Percentiles rank a stretch among this genome's conserved stretches.
Conservation (phyloP, 495 filamentous ascomycete genomes). For the Terfezia claveryi region DNA sequence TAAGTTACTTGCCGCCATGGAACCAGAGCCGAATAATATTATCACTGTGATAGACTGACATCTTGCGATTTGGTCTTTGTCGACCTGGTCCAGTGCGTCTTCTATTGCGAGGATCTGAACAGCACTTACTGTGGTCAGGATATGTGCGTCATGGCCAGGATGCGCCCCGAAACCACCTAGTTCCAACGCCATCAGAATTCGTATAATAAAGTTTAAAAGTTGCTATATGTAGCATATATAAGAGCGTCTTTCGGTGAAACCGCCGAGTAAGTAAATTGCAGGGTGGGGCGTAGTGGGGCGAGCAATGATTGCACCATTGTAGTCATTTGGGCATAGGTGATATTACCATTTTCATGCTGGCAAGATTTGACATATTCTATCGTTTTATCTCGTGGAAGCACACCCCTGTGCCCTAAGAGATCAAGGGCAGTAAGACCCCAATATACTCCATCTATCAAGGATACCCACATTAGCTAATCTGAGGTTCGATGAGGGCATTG, state of each 20-base stretch:
- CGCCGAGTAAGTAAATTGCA: too few relatives aligned
- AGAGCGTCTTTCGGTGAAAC: too few relatives aligned
- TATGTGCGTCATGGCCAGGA: conserved; percentile 82
- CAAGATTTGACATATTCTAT: conserved; percentile 86
- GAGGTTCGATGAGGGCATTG: background rate
- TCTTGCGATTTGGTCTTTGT: conserved; percentile 20
- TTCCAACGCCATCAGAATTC: background rate
- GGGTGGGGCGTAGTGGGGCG: too few relatives aligned
- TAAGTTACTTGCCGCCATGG: conserved; percentile 11
- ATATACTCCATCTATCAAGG: conserved; percentile 41
- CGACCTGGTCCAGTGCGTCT: conserved; percentile 66
- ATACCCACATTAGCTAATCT: too few relatives aligned
- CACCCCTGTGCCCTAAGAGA: conserved; percentile 57
- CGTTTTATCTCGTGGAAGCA: conserved; percentile 56
- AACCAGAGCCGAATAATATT: background rate
- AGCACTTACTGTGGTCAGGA: conserved; percentile 82
- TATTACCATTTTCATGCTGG: conserved; percentile 47
- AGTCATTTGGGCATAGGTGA: too few relatives aligned
- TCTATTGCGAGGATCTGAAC: conserved; percentile 73
- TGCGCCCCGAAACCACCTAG: conserved; percentile 63
- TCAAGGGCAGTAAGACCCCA: conserved; percentile 85
- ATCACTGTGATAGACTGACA: conserved; percentile 11
- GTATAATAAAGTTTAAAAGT: too few relatives aligned
- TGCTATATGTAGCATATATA: too few relatives aligned
- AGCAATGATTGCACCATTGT: too few relatives aligned